A percentile compares a stretch with the other conserved stretches of the same genome.
Conservation (phyloP, 257 asterid genomes). For the Petunia axillaris region DNA sequence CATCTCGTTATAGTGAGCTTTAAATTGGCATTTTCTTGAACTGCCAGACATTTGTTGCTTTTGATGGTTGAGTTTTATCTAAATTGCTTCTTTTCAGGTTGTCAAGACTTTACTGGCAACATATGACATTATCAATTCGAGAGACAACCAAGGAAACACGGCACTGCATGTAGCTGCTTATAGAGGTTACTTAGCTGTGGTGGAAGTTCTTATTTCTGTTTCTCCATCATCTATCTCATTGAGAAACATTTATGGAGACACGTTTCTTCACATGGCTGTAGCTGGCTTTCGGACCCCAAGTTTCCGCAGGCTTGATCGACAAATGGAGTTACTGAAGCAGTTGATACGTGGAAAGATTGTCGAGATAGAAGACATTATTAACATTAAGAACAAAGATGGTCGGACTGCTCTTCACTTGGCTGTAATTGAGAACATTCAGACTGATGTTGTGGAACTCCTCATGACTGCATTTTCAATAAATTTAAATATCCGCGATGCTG, state of each 20-base stretch:
- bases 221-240: conserved; percentile 46
- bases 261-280: conserved; percentile 86
- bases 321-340: conserved; percentile 59
- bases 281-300: conserved; percentile 76
- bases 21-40: neutral
- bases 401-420: conserved; percentile 90
- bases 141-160: conserved; percentile 75
- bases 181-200: conserved; percentile 58
- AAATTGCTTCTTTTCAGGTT: conserved; percentile 48
- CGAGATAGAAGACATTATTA: conserved; percentile 54
- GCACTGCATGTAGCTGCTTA: conserved; percentile 77
- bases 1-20: neutral
- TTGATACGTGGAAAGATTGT: conserved; percentile 42
- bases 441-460: conserved; percentile 75
- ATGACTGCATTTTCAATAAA: conserved; percentile 59
- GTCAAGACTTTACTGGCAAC: conserved; percentile 58
- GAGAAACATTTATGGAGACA: conserved; percentile 67
- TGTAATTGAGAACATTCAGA: conserved; percentile 57
- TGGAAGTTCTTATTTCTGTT: conserved; percentile 54
- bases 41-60: conserved; percentile 8
- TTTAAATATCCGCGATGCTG: conserved; percentile 59
- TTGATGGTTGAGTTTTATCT: neutral
- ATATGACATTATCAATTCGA: conserved; percentile 45
- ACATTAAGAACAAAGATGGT: conserved; percentile 66
- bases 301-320: conserved; percentile 69